A percentile compares a stretch with the other conserved stretches of the same genome.
phyloP scores from a whole-genome alignment of 1,284 basidiomycete genomes.

The Sporisorium scitamineum region DNA sequence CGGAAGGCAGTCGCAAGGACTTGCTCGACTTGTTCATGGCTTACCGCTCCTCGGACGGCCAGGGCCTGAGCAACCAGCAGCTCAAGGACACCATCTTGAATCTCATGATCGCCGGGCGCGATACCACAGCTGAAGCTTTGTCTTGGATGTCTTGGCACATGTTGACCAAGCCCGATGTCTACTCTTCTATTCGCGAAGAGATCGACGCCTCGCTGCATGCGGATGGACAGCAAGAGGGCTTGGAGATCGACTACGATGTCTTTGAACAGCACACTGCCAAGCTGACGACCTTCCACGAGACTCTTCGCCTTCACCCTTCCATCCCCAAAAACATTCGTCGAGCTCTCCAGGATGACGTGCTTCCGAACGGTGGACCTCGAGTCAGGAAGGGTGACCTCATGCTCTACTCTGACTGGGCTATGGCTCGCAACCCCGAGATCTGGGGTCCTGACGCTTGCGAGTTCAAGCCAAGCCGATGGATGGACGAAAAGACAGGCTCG shows the following conservation, averaged over 20 bases:
- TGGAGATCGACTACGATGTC: slow-evolving; percentile 8
- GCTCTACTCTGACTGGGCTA: slow-evolving; percentile 46
- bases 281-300: slow-evolving; percentile 42
- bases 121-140: slow-evolving; percentile 44
- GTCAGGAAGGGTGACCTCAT: slow-evolving; percentile 8
- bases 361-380: slow-evolving; percentile 10
- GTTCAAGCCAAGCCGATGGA: slow-evolving; percentile 76
- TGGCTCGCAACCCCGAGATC: slow-evolving; percentile 70
- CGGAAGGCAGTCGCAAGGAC: slow-evolving; percentile 18
- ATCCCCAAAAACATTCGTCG: slow-evolving; percentile 28
- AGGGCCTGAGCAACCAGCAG: slow-evolving; percentile 27
- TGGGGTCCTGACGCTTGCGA: slow-evolving; percentile 75
- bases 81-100: slow-evolving; percentile 49
- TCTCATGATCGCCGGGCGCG: slow-evolving; percentile 48
- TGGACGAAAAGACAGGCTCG: slow-evolving; percentile 46
- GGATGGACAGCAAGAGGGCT: slow-evolving; percentile 4
- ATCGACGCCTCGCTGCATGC: slow-evolving; percentile 14
- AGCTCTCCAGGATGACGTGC: slow-evolving; percentile 17
- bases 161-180: slow-evolving; percentile 20
- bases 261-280: slow-evolving; percentile 33
- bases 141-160: slow-evolving; percentile 48
- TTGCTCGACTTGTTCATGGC: slow-evolving; percentile 44
- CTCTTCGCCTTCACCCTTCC: slow-evolving; percentile 40
- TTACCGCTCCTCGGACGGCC: slow-evolving; percentile 25
- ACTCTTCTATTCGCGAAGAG: slow-evolving; percentile 19